A percentile compares a stretch with the other conserved stretches of the same genome.
Evolutionary conservation across 768 basidiomycete species (phyloP).

Genomic region (Auricularia sp.): DNA sequence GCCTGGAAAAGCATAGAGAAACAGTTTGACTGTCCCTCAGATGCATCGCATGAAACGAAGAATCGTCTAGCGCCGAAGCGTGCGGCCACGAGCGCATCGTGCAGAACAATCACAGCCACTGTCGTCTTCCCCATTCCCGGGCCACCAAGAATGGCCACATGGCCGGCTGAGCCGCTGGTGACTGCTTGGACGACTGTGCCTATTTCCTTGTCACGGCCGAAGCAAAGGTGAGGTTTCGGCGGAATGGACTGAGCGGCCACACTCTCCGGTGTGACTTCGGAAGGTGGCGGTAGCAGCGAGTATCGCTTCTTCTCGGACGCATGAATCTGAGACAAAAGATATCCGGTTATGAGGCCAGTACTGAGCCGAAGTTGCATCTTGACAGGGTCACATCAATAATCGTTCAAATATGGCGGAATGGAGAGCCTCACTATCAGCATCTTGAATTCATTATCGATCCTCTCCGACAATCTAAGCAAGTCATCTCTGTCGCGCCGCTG

Average conservation of each 20-base stretch:
- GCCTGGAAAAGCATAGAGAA: neutral
- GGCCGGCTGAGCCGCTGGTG: neutral
- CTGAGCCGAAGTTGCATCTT: neutral
- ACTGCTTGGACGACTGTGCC: neutral
- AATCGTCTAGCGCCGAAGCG: conserved; percentile 18
- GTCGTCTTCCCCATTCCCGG: conserved; percentile 34
- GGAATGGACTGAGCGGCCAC: neutral
- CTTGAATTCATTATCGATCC: no score
- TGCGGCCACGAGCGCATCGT: conserved; percentile 13
- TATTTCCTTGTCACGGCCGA: neutral
- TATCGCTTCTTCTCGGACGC: neutral
- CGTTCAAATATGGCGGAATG: no score
- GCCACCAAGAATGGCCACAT: conserved; percentile 13
- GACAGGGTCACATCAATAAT: no score
- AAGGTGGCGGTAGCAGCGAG: no score
- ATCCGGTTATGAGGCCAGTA: no score
- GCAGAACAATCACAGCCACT: conserved; percentile 23
- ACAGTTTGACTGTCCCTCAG: neutral
- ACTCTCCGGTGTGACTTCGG: neutral
- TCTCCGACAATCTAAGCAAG: no score
- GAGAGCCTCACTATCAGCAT: no score
- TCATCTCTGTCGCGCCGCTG: no score
- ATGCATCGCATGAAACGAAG: conserved; percentile 25
- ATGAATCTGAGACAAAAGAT: no score
- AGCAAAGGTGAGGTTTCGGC: neutral